Conservation (phyloP, 768 basidiomycete species). For the Rubroboletus satanas region DNA sequence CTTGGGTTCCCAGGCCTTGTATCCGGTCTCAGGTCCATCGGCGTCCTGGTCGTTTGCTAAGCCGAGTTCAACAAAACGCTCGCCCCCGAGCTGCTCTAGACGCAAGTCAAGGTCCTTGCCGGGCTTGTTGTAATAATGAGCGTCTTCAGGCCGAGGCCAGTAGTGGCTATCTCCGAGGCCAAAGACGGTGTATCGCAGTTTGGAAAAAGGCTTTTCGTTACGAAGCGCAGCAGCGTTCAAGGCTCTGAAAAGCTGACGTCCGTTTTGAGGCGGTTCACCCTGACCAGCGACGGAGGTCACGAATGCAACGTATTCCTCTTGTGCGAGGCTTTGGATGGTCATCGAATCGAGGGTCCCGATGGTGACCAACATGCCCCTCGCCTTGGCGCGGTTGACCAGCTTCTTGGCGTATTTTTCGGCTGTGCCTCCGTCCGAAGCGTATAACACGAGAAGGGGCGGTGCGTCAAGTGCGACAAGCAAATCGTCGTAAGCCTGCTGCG, state of each 20-base stretch:
- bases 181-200: conserved; percentile 80
- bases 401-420: conserved; percentile 97
- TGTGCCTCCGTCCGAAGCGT: conserved; percentile 90
- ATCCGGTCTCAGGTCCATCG: conserved; percentile 93
- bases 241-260: conserved; percentile 82
- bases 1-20: conserved; percentile 91
- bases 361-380: conserved; percentile 75
- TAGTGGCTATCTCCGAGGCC: conserved; percentile 98
- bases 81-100: conserved; percentile 74
- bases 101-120: conserved; percentile 84
- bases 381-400: conserved; percentile 75
- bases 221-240: conserved; percentile 57
- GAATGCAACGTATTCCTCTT: conserved; percentile 76
- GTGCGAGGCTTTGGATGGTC: conserved; percentile 65
- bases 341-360: conserved; percentile 79
- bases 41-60: conserved; percentile 97
- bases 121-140: conserved; percentile 98
- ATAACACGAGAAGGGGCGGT: conserved; percentile 85
- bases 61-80: conserved; percentile 71
- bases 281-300: conserved; percentile 94
- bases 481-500: conserved; percentile 78
- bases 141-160: conserved; percentile 96
- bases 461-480: conserved; percentile 83
- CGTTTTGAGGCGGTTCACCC: conserved; percentile 97
- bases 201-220: conserved; percentile 53